Conservation (phyloP, 2,329 filamentous ascomycete species). For the Talaromyces verruculosus region DNA sequence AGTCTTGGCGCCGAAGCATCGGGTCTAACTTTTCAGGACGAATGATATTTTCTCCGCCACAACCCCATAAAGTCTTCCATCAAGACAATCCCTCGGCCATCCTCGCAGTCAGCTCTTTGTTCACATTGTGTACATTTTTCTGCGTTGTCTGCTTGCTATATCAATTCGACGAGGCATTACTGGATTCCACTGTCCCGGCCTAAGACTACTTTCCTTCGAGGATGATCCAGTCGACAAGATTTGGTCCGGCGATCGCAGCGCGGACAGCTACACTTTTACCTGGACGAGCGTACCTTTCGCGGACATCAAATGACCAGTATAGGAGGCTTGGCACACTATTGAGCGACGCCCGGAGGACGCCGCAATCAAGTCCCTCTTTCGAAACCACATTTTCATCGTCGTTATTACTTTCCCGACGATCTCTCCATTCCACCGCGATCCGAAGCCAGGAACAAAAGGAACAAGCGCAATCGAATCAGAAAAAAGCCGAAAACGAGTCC, state of each 20-base stretch:
- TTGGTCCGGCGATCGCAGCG: slow-evolving; percentile 35
- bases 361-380: slow-evolving; percentile 40
- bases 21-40: slow-evolving; percentile 25
- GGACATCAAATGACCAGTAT: slow-evolving; percentile 31
- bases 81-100: slow-evolving; percentile 10
- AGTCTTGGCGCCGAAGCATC: slow-evolving; percentile 22
- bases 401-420: slow-evolving; percentile 31
- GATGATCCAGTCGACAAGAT: slow-evolving; percentile 43
- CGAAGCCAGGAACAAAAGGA: slow-evolving; percentile 39
- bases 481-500: slow-evolving; percentile 32
- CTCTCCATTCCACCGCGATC: slow-evolving; percentile 37
- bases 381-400: not conserved
- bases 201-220: slow-evolving; percentile 24
- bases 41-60: slow-evolving; percentile 26
- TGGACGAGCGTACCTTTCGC: slow-evolving; percentile 36
- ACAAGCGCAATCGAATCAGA: slow-evolving; percentile 33
- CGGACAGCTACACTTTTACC: slow-evolving; percentile 38
- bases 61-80: slow-evolving; percentile 13
- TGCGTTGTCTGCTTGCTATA: not conserved
- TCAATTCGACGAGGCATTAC: not conserved
- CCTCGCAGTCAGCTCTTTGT: slow-evolving; percentile 29
- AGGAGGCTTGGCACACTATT: slow-evolving; percentile 36
- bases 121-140: slow-evolving; percentile 19
- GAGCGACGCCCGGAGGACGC: slow-evolving; percentile 35
- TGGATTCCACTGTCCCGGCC: not conserved